Evolutionary conservation across 306 rosid species (phyloP).

Genomic region (Potentilla sterilis): DNA sequence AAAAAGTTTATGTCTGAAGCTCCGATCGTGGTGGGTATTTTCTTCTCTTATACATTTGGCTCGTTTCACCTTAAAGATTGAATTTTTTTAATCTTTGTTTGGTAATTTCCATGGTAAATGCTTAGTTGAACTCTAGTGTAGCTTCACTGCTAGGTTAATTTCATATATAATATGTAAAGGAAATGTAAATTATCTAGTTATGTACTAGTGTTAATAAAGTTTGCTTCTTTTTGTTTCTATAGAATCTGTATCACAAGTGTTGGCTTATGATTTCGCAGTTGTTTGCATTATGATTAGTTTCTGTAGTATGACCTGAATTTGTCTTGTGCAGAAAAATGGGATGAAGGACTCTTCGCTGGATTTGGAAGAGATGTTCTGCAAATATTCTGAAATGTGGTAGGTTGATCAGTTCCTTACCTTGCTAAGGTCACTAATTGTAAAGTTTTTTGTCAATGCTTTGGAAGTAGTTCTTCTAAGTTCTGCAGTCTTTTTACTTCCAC

Average conservation of each 20-base stretch:
- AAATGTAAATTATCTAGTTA: neutral
- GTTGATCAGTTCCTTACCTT: conserved; percentile 14
- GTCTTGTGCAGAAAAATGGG: conserved; percentile 37
- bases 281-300: neutral
- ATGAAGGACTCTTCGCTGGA: conserved; percentile 26
- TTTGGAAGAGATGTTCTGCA: conserved; percentile 53
- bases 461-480: neutral
- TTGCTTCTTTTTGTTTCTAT: neutral
- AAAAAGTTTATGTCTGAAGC: conserved; percentile 73
- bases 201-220: neutral
- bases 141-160: neutral
- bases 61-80: neutral
- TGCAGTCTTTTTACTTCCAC: neutral
- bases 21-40: conserved; percentile 43
- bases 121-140: neutral
- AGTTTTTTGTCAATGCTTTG: neutral
- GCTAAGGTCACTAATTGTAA: neutral
- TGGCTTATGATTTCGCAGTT: neutral
- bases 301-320: neutral
- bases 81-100: neutral
- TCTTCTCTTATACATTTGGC: neutral
- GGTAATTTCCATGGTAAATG: neutral
- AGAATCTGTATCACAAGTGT: neutral
- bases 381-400: conserved; percentile 55
- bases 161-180: neutral